These are phyloP conservation scores for Nakataea oryzae DNA, from an alignment of 2,329 filamentous ascomycete genomes.

Conservation along the genomic window DNA sequence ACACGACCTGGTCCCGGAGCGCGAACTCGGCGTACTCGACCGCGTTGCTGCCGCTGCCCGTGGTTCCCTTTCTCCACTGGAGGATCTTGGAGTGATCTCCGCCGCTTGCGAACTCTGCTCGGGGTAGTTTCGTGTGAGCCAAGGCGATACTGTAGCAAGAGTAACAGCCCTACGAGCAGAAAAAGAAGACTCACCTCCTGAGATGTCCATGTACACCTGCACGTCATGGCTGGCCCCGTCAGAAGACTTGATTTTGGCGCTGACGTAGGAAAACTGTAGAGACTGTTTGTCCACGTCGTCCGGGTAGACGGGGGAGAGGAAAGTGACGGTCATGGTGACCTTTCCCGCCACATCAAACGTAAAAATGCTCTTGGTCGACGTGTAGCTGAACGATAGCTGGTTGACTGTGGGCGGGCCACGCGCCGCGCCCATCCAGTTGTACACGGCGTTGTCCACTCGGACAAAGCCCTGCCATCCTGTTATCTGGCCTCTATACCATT, in stretches of 20 bases:
- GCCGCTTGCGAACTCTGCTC: constrained; percentile 56
- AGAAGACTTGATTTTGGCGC: constrained; percentile 49
- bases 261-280: constrained; percentile 59
- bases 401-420: constrained; percentile 36
- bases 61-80: constrained; percentile 49
- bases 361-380: constrained; percentile 62
- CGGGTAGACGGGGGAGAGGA: constrained; percentile 60
- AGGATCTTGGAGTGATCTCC: constrained; percentile 46
- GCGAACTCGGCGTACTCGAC: constrained; percentile 57
- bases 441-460: constrained; percentile 51
- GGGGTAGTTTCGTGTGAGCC: too few species aligned
- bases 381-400: constrained; percentile 58
- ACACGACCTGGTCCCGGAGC: constrained; percentile 48
- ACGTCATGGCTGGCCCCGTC: constrained; percentile 55
- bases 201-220: constrained; percentile 63
- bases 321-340: constrained; percentile 56
- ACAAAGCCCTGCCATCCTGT: constrained; percentile 61
- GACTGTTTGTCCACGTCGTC: constrained; percentile 58
- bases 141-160: not conserved
- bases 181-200: constrained; percentile 53
- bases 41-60: constrained; percentile 49
- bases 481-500: constrained; percentile 33
- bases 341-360: constrained; percentile 51
- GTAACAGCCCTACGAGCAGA: too few species aligned
- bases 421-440: constrained; percentile 58